These are phyloP conservation scores for Fallopia convolvulus DNA, from an alignment of 148 eudicot genomes.

Conservation along the genomic window DNA sequence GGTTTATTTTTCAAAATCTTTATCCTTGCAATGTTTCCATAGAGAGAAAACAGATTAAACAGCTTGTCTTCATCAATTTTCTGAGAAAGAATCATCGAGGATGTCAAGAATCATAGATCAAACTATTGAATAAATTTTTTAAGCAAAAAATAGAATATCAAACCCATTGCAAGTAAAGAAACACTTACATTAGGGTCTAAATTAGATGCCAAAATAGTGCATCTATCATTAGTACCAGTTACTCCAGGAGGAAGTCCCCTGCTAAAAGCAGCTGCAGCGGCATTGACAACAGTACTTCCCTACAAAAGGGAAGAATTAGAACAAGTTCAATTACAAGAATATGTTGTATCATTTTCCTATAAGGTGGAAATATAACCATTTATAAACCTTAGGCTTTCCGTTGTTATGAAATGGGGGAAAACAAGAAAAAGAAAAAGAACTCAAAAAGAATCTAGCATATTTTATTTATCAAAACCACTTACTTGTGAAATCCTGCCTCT, in stretches of 20 bases:
- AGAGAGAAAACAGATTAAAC: slow-evolving; percentile 82
- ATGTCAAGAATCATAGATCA: neutral
- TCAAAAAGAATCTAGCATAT: neutral
- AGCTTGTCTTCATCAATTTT: slow-evolving; percentile 86
- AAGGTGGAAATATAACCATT: neutral
- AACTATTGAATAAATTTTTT: neutral
- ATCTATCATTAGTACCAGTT: slow-evolving; percentile 87
- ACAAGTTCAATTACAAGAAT: neutral
- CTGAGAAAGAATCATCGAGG: slow-evolving; percentile 24
- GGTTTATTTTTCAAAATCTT: slow-evolving; percentile 86
- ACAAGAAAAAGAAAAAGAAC: neutral
- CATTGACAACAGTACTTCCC: neutral
- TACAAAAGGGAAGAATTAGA: neutral
- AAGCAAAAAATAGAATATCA: neutral
- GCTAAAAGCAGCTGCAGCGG: slow-evolving; percentile 75
- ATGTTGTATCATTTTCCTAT: neutral
- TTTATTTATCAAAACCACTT: neutral
- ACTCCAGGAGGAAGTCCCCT: slow-evolving; percentile 86
- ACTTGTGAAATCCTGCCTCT: slow-evolving; percentile 35
- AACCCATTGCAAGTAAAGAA: neutral
- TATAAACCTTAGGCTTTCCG: neutral
- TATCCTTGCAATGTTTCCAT: slow-evolving; percentile 90
- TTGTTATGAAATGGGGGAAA: neutral
- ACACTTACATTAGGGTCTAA: slow-evolving; percentile 74
- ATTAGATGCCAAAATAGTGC: slow-evolving; percentile 83